Evolutionary conservation across 306 rosid genomes (phyloP).

Genomic region (Luffa aegyptiaca): DNA sequence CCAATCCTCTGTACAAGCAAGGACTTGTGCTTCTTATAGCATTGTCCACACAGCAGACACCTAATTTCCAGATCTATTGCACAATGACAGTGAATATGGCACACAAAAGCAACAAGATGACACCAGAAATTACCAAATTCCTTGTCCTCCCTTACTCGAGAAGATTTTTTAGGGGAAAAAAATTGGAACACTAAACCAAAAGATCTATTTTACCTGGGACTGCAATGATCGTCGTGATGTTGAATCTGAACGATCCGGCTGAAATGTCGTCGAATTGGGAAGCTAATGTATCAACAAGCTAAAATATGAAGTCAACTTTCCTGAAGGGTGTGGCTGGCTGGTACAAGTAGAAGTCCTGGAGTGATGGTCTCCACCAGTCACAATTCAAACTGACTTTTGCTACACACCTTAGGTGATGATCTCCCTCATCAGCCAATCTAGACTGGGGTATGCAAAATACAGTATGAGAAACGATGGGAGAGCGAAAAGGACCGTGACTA

Average conservation of each 20-base stretch:
- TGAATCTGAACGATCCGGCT: not conserved
- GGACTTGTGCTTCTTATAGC: not conserved
- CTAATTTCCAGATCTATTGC: not conserved
- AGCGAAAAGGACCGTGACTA: conserved; percentile 76
- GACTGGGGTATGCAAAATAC: conserved; percentile 92
- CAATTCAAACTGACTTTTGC: not conserved
- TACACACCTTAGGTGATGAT: conserved; percentile 38
- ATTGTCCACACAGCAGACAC: not conserved
- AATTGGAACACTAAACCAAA: not conserved
- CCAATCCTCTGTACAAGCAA: not conserved
- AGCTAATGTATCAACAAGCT: not conserved
- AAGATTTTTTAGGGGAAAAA: not conserved
- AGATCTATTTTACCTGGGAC: not conserved
- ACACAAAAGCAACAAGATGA: not conserved
- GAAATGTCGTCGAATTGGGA: conserved; percentile 4
- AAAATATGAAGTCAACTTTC: not conserved
- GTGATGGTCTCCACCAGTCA: not conserved
- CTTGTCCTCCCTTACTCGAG: not conserved
- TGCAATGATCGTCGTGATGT: not conserved
- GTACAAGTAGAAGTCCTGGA: not conserved
- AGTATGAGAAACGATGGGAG: conserved; percentile 80
- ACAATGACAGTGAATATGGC: not conserved
- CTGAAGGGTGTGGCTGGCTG: not conserved
- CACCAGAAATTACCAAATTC: not conserved
- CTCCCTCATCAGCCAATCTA: conserved; percentile 97